phyloP scores from a whole-genome alignment of 306 rosid species.

The Sicyos baderoa region DNA sequence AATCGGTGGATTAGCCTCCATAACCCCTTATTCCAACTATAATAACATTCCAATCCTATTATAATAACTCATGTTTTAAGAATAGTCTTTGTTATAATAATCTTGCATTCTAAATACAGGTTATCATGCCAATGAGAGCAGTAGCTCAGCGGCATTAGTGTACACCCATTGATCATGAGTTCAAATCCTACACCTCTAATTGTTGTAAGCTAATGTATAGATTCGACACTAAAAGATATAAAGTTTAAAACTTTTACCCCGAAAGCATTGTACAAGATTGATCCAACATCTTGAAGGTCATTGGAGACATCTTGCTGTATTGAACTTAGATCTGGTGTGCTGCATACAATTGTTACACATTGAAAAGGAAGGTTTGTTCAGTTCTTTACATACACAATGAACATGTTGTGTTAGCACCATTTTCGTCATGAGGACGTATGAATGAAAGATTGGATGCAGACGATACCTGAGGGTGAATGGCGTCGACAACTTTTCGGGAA shows the following conservation, averaged over 20 bases:
- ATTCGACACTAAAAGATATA: background rate
- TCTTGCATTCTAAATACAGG: too few species aligned
- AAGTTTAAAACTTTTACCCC: conserved; percentile 43
- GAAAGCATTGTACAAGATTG: conserved; percentile 48
- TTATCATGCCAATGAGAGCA: too few species aligned
- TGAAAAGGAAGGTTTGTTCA: background rate
- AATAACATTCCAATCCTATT: too few species aligned
- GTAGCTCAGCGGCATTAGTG: too few species aligned
- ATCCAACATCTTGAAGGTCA: conserved; percentile 63
- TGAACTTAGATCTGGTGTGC: conserved; percentile 75
- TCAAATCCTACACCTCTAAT: background rate
- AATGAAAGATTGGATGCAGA: background rate
- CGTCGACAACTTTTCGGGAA: conserved; percentile 45
- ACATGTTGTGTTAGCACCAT: background rate
- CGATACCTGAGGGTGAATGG: conserved; percentile 58
- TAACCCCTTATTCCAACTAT: too few species aligned
- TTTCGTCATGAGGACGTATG: background rate
- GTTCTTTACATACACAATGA: background rate
- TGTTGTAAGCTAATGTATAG: background rate
- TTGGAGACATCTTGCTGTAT: conserved; percentile 75
- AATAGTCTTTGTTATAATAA: too few species aligned
- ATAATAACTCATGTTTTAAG: too few species aligned
- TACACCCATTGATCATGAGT: too few species aligned
- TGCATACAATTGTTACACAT: conserved; percentile 21
- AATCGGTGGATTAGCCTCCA: too few species aligned